phyloP scores from a whole-genome alignment of 2,329 filamentous ascomycete species.

The Neoscytalidium dimidiatum region DNA sequence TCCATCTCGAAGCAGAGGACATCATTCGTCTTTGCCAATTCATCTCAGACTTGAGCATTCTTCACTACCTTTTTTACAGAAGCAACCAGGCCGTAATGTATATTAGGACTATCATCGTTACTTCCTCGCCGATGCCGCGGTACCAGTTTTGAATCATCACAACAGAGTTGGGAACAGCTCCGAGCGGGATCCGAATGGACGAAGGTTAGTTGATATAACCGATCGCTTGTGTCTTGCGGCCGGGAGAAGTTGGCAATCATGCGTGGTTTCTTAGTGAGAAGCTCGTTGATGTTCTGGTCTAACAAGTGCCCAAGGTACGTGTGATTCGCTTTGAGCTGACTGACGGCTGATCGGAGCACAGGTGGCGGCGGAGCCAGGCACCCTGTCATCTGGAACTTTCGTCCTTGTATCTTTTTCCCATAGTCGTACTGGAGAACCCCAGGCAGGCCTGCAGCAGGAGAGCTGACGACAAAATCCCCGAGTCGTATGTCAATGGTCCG shows the following conservation, averaged over 20 bases:
- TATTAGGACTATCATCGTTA: background rate
- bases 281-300: too few relatives aligned
- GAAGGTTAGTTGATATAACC: too few relatives aligned
- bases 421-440: constrained; percentile 37
- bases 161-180: too few relatives aligned
- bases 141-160: background rate
- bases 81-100: constrained; percentile 29
- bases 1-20: constrained; percentile 20
- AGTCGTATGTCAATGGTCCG: constrained; percentile 40
- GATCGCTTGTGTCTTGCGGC: too few relatives aligned
- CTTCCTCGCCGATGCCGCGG: background rate
- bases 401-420: constrained; percentile 28
- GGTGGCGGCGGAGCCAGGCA: constrained; percentile 24
- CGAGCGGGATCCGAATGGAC: too few relatives aligned
- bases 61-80: constrained; percentile 28
- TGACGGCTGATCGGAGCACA: constrained; percentile 27
- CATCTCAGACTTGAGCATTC: constrained; percentile 15
- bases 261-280: too few relatives aligned
- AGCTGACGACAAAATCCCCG: constrained; percentile 36
- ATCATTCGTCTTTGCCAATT: background rate
- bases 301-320: too few relatives aligned
- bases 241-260: too few relatives aligned
- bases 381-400: constrained; percentile 24
- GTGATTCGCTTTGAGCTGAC: too few relatives aligned
- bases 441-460: constrained; percentile 21